Evolutionary conservation across 805 yeast species (phyloP), one percentile per base, ranked within the genome.

Genomic region (Kuraishia hungarica): DNA sequence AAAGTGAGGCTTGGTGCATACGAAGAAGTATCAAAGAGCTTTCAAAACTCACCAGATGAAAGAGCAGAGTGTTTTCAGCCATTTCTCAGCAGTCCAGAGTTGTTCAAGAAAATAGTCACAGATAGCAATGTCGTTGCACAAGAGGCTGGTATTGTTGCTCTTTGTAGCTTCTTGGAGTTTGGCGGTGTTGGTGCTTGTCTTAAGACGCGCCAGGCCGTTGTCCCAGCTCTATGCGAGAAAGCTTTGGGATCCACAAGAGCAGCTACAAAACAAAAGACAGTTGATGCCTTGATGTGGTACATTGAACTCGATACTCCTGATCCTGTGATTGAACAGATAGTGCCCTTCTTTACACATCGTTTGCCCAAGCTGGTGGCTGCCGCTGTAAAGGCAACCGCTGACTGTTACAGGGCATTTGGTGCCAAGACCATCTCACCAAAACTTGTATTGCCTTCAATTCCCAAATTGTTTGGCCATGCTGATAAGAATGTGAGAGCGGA

Each of bases 71-170:
- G 83, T 51, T 84, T 87, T 62, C 68, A 68, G 22, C 72, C 72
- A 2, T 82, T 79, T 64, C 65, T 81, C 57, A 64, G 69, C 19
- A 78, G 75, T 55, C 86, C 90, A 0, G 84, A 80, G 10, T 53
- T 78, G 2, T 73, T 84, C 62, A 83, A 80, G 60, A 74, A 75
- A 60, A 77, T 85, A 48, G 84, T 87, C 7, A 75, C 81, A 2
- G 99, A 94, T 66, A 67, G 86, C 35, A 94, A 94, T 65, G 97
- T 91, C 20, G 94, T 87, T 19, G 96, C 98, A 0, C 96, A 91
- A 60, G 98, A 94, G 64, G 73, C 86, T 1, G 98, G 89, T 3
- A 72, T 90, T 21, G 66, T 71, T 2, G 77, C 87, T 7, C 67
- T 89, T 5, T 69, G 70, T 15, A 75, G 81, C 3, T 79, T 81